Conservation (phyloP, 2,329 filamentous ascomycete genomes). For the Cladosporium cucumerinum region DNA sequence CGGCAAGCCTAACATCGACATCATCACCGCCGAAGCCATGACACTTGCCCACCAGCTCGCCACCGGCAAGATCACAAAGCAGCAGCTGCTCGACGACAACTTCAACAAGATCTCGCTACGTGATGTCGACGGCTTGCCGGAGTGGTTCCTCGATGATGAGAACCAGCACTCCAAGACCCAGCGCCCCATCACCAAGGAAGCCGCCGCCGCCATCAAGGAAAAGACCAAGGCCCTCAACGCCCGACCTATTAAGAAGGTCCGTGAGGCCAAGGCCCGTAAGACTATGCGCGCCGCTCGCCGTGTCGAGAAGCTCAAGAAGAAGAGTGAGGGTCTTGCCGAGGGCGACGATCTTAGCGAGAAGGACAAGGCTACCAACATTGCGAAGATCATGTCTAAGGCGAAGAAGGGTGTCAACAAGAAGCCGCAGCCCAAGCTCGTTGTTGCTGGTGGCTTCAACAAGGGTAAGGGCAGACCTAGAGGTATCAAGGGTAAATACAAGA, state of each 20-base stretch:
- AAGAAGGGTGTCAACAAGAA: slow-evolving; percentile 71
- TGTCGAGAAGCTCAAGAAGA: slow-evolving; percentile 94
- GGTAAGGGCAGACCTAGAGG: slow-evolving; percentile 85
- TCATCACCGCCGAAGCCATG: slow-evolving; percentile 99
- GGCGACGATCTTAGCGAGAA: slow-evolving; percentile 93
- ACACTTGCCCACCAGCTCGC: slow-evolving; percentile 90
- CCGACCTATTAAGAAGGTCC: slow-evolving; percentile 97
- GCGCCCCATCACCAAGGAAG: slow-evolving; percentile 87
- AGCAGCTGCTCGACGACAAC: slow-evolving; percentile 81
- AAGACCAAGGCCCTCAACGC: slow-evolving; percentile 91
- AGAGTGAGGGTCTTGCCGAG: slow-evolving; percentile 82
- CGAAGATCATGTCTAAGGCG: slow-evolving; percentile 76
- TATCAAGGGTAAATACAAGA: slow-evolving; percentile 95
- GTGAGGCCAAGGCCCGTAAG: slow-evolving; percentile 93
- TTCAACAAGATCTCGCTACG: slow-evolving; percentile 94
- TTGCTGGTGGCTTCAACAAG: slow-evolving; percentile 78
- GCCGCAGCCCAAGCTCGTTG: slow-evolving; percentile 79
- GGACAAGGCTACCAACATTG: slow-evolving; percentile 86
- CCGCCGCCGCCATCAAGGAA: slow-evolving; percentile 87
- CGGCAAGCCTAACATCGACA: slow-evolving; percentile 79
- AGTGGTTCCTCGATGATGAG: slow-evolving; percentile 98
- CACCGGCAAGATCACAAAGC: slow-evolving; percentile 73
- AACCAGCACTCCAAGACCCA: slow-evolving; percentile 74
- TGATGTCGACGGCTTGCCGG: slow-evolving; percentile 84
- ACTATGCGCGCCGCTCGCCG: slow-evolving; percentile 90